Percentiles rank a stretch among this genome's conserved stretches.
phyloP scores from a whole-genome alignment of 1,139 yeast genomes.

The Kazachstania sp. region DNA sequence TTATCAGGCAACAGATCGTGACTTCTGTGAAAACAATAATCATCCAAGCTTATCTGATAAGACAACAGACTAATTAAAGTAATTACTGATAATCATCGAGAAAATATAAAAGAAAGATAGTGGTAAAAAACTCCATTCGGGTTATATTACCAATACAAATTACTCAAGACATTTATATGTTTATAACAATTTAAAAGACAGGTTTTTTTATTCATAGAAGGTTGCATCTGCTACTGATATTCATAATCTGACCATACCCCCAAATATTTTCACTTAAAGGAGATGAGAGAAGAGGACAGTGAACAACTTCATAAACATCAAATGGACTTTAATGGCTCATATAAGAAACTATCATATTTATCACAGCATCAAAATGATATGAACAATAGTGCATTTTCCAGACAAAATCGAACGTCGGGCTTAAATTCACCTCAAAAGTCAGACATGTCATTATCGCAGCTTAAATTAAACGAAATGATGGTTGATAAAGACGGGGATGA shows the following conservation, averaged over 20 bases:
- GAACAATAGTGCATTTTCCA: constrained; percentile 1
- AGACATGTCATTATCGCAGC: constrained; percentile 30
- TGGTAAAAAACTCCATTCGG: constrained; percentile 38
- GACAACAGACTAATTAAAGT: neutral
- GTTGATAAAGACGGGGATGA: constrained; percentile 24
- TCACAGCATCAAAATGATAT: constrained; percentile 12
- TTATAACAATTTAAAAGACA: constrained; percentile 26
- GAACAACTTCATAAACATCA: neutral
- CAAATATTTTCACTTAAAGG: constrained; percentile 14
- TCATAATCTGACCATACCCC: too few species aligned
- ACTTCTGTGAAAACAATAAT: neutral
- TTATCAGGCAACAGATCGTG: neutral
- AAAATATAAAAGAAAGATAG: constrained; percentile 33
- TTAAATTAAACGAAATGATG: constrained; percentile 27
- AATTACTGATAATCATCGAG: neutral
- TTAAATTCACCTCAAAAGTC: constrained; percentile 15
- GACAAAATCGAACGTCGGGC: neutral
- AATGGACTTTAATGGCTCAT: constrained; percentile 22
- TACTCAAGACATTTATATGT: constrained; percentile 6
- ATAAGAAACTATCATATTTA: constrained; percentile 19
- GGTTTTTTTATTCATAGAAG: too few species aligned
- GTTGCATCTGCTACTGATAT: too few species aligned
- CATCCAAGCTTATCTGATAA: neutral
- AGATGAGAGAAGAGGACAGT: neutral
- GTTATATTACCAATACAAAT: constrained; percentile 14